Conservation (phyloP, 1,284 basidiomycete species). For the Ceratorhiza oryzae-sativae region DNA sequence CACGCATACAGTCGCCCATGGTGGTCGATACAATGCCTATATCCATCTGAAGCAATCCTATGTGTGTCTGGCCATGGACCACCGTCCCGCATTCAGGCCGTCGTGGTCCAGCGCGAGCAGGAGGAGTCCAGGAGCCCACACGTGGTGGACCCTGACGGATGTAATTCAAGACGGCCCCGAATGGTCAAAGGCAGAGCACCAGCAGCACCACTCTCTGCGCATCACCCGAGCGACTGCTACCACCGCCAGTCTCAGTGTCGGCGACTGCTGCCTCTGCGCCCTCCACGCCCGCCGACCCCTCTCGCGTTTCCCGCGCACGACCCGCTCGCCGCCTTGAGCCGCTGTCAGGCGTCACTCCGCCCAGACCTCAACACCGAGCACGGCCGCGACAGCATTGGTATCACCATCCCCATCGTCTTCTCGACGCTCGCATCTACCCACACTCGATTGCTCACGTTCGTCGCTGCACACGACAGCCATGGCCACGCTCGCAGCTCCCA, state of each 20-base stretch:
- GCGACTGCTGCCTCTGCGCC: neutral
- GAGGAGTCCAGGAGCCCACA: slow-evolving; percentile 2
- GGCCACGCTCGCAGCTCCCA: slow-evolving; percentile 3
- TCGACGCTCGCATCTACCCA: neutral
- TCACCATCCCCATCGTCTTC: neutral
- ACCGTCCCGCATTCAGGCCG: neutral
- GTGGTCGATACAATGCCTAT: neutral
- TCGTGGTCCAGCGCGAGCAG: neutral
- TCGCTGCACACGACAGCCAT: slow-evolving; percentile 3
- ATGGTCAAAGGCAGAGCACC: slow-evolving; percentile 3
- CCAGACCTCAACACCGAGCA: slow-evolving; percentile 33
- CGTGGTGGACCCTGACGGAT: slow-evolving; percentile 15
- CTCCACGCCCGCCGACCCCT: neutral
- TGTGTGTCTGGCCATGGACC: neutral
- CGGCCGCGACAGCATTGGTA: slow-evolving; percentile 19
- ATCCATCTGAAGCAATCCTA: too few relatives aligned
- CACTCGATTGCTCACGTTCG: neutral
- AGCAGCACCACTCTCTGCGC: neutral
- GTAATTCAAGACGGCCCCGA: neutral
- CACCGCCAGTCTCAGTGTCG: neutral
- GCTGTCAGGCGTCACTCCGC: slow-evolving; percentile 27
- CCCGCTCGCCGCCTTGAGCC: neutral
- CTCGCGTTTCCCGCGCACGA: neutral
- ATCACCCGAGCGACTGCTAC: neutral
- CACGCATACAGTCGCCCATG: neutral